Evolutionary conservation across 2,329 filamentous ascomycete species (phyloP), one percentile per base, ranked within the genome.

Genomic region (Myriosclerotinia duriaeana): DNA sequence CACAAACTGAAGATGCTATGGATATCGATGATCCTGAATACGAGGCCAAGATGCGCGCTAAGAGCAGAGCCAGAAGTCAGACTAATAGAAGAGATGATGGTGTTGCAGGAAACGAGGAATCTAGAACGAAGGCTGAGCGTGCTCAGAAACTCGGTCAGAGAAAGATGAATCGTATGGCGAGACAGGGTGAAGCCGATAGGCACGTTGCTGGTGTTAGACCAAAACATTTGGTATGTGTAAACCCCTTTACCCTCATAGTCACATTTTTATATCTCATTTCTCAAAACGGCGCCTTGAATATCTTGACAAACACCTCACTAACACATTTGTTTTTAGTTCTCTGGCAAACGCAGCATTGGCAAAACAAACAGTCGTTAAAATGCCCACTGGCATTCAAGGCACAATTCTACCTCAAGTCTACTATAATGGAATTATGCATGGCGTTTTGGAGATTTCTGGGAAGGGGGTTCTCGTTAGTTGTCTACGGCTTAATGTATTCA

Each of bases 91-190:
- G 87, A 69, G 87, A 89, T 38, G 91, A 93, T 71, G 92, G 92
- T 80, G 89, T 98, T 53, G 85, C 83, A 67, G 58, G 58, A 50
- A 86, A 91, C 76, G 85, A 87, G 71, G 79, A 77, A 64, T 82
- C 85, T 60, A 86, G 91, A 72, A 84, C 83, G 68, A 96, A 94
- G 85, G 93, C 92, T 48, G 93, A 97, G 79, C 88, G 89, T 75
- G 83, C 96, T 77, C 85, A 88, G 77, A 98, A 97, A 85, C 81
- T 99, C 77, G 85, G 89, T 75, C 96, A 99, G 88, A 93, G 94
- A 85, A 94, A 93, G 87, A 97, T 96, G 93, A 99, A 99, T 83
- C 87, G 94, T 71, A 95, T 96, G 90, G 95, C 95, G 54, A 89
- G 93, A 79, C 92, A 96, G 84, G 95, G 95, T 84, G 95, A 99